These are phyloP conservation scores for Eutrema heterophyllum DNA, from an alignment of 345 rosid species.

Conservation along the genomic window DNA sequence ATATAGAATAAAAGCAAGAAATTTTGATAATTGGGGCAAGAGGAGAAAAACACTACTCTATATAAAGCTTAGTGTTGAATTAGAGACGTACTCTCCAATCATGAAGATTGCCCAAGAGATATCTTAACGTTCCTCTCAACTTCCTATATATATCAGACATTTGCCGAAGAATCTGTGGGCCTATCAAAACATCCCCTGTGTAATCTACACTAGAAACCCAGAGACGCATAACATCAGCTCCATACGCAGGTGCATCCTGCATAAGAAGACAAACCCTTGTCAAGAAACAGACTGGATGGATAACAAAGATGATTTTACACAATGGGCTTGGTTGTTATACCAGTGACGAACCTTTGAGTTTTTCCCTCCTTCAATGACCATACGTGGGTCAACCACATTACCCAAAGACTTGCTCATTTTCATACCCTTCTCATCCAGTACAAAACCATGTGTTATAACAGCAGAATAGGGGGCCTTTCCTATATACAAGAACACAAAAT, in stretches of 20 bases:
- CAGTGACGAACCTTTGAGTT: constrained; percentile 56
- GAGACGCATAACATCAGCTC: constrained; percentile 90
- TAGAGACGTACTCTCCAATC: constrained; percentile 74
- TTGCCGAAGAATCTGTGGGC: constrained; percentile 82
- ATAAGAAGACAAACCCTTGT: constrained; percentile 25
- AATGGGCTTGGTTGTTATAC: not conserved
- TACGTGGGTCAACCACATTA: constrained; percentile 82
- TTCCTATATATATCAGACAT: constrained; percentile 91
- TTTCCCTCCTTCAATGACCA: constrained; percentile 82
- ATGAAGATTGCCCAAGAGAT: constrained; percentile 88
- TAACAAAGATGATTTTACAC: not conserved
- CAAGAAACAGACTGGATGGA: constrained; percentile 5
- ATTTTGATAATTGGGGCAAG: not conserved
- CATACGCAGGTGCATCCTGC: constrained; percentile 90
- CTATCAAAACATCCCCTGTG: constrained; percentile 76
- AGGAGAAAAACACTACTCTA: not conserved
- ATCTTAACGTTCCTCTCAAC: constrained; percentile 87
- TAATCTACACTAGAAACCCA: constrained; percentile 99
- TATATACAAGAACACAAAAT: constrained; percentile 31
- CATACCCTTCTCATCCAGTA: constrained; percentile 89
- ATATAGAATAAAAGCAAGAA: not conserved
- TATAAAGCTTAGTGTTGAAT: not conserved
- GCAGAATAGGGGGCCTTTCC: constrained; percentile 82
- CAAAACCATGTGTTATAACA: constrained; percentile 95
- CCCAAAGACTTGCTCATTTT: constrained; percentile 99